phyloP scores from a whole-genome alignment of 495 filamentous ascomycete genomes.

The Penicillium canescens region DNA sequence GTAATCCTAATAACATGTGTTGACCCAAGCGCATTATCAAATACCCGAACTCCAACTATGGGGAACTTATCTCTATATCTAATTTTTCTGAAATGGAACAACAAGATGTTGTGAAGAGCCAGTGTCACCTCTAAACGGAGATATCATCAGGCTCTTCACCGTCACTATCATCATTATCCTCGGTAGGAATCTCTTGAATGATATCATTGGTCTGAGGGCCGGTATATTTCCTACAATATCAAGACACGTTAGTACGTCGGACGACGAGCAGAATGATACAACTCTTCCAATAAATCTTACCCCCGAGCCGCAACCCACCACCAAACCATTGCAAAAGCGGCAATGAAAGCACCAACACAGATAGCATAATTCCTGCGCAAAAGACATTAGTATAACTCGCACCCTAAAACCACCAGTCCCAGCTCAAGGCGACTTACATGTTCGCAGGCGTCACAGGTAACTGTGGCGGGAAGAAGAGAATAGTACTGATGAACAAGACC shows the following conservation, averaged over 20 bases:
- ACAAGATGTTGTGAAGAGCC: too few relatives aligned
- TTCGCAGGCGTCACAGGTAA: constrained; percentile 63
- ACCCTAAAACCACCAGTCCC: neutral
- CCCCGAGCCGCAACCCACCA: constrained; percentile 63
- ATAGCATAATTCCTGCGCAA: constrained; percentile 63
- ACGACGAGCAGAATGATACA: neutral
- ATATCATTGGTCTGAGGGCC: constrained; percentile 57
- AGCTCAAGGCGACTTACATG: constrained; percentile 44
- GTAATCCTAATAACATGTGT: too few relatives aligned
- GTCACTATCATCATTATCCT: constrained; percentile 27
- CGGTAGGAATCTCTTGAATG: constrained; percentile 35
- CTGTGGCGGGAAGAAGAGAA: constrained; percentile 65
- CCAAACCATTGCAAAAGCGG: constrained; percentile 61
- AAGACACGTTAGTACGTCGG: neutral
- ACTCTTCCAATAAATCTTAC: constrained; percentile 33
- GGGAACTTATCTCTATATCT: too few relatives aligned
- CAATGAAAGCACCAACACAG: constrained; percentile 64
- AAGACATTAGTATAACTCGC: constrained; percentile 1
- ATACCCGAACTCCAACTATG: too few relatives aligned
- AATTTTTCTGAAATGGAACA: too few relatives aligned
- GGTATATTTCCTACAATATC: constrained; percentile 48
- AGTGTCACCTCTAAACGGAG: constrained; percentile 11
- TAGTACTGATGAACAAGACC: constrained; percentile 67
- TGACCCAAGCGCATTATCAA: too few relatives aligned
- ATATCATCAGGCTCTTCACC: constrained; percentile 19